A percentile compares a stretch with the other conserved stretches of the same genome.
Evolutionary conservation across 2,329 filamentous ascomycete genomes (phyloP).

Genomic region (Sarocladiaceae sp.): DNA sequence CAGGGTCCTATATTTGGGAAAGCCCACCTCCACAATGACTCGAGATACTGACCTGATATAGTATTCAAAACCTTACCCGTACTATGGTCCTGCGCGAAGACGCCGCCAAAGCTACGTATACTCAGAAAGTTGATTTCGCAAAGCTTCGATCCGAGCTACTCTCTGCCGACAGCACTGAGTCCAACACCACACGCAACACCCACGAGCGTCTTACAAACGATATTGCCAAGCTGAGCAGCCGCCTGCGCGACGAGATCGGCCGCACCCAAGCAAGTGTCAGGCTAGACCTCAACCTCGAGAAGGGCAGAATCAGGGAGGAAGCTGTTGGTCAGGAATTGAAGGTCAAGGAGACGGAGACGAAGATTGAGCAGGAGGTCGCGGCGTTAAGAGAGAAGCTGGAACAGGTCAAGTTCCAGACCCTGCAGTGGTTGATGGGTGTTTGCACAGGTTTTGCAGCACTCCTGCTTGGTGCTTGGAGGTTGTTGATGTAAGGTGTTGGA

Average conservation of each 20-base stretch:
- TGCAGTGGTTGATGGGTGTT: slow-evolving; percentile 96
- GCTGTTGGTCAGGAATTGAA: slow-evolving; percentile 95
- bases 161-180: slow-evolving; percentile 86
- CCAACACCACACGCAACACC: slow-evolving; percentile 78
- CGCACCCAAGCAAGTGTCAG: slow-evolving; percentile 90
- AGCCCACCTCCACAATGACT: no score
- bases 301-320: slow-evolving; percentile 93
- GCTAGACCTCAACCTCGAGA: slow-evolving; percentile 91
- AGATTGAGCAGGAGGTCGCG: slow-evolving; percentile 97
- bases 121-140: slow-evolving; percentile 94
- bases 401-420: slow-evolving; percentile 94
- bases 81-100: slow-evolving; percentile 98
- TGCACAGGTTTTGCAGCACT: slow-evolving; percentile 64
- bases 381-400: slow-evolving; percentile 87
- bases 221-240: slow-evolving; percentile 85
- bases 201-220: slow-evolving; percentile 94
- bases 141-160: slow-evolving; percentile 94
- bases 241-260: slow-evolving; percentile 88
- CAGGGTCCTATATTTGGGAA: background rate
- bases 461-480: slow-evolving; percentile 64
- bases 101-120: slow-evolving; percentile 73
- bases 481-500: slow-evolving; percentile 59
- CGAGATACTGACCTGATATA: slow-evolving; percentile 31
- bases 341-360: slow-evolving; percentile 97
- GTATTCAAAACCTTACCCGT: slow-evolving; percentile 93